Conservation (phyloP, 495 filamentous ascomycete genomes). For the Trichoderma gamsii region DNA sequence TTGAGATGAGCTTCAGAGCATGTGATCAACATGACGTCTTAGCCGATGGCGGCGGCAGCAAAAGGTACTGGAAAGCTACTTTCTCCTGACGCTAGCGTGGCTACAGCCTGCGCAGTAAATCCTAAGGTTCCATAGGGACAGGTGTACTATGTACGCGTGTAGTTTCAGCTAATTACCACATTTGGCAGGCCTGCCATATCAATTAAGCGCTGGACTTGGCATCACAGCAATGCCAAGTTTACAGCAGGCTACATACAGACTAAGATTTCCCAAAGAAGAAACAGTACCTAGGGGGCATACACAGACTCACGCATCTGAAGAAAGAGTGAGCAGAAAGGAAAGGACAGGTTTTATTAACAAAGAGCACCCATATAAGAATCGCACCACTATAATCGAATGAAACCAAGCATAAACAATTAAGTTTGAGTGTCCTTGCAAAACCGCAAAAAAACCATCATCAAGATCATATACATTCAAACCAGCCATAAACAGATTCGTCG, state of each 20-base stretch:
- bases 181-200: not conserved
- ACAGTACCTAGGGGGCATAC: not conserved
- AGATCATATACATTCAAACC: constrained; percentile 10
- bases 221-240: not conserved
- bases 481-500: constrained; percentile 9
- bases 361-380: not conserved
- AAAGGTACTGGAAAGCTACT: not conserved
- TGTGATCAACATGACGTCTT: constrained; percentile 17
- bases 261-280: not conserved
- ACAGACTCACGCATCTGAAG: not conserved
- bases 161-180: not conserved
- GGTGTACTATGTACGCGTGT: not conserved
- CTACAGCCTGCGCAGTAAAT: not conserved
- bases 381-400: not conserved
- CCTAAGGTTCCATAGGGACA: not conserved
- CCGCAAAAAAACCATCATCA: not conserved
- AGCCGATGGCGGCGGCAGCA: not conserved
- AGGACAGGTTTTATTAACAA: not conserved
- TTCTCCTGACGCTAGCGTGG: not conserved
- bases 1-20: constrained; percentile 17
- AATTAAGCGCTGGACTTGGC: not conserved
- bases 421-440: not conserved
- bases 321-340: not conserved
- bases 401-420: constrained; percentile 4
- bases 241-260: not conserved